Evolutionary conservation across 179 eudicot genomes (phyloP).

Genomic region (Amaranthus tricolor): DNA sequence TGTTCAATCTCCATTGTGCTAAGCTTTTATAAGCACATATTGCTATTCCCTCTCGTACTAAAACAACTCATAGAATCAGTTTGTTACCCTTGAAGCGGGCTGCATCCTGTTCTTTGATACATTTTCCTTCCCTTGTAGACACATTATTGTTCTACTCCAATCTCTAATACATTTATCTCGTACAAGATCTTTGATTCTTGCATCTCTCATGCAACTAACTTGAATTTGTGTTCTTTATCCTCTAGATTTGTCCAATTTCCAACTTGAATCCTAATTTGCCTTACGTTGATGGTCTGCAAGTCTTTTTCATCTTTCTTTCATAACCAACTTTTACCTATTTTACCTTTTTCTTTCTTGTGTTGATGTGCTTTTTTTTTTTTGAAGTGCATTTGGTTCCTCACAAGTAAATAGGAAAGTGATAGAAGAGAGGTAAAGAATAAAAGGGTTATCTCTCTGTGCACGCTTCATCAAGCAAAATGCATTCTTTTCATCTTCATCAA

Average conservation of each 20-base stretch:
- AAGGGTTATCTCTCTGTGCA: too few species aligned
- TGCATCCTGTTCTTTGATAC: background rate
- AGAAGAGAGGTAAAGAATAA: too few species aligned
- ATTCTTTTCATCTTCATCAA: too few species aligned
- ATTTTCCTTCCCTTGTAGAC: background rate
- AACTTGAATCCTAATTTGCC: too few species aligned
- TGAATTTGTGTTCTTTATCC: background rate
- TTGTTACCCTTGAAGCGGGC: background rate
- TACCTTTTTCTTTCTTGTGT: background rate
- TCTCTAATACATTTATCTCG: background rate
- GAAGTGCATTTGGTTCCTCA: too few species aligned
- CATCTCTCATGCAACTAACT: background rate
- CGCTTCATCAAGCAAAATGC: too few species aligned
- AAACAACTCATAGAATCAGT: background rate
- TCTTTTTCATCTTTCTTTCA: background rate
- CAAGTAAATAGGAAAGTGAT: too few species aligned
- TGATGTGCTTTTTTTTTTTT: too few species aligned
- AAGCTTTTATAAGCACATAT: too few species aligned
- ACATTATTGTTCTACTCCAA: background rate
- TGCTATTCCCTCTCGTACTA: too few species aligned
- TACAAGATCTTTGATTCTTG: background rate
- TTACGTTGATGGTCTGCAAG: background rate
- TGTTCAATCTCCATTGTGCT: too few species aligned
- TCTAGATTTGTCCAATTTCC: background rate
- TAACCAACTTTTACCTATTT: background rate